A percentile compares a stretch with the other conserved stretches of the same genome.
Evolutionary conservation across 106 monocot species (phyloP).

Genomic region (Dendrobium nobile): DNA sequence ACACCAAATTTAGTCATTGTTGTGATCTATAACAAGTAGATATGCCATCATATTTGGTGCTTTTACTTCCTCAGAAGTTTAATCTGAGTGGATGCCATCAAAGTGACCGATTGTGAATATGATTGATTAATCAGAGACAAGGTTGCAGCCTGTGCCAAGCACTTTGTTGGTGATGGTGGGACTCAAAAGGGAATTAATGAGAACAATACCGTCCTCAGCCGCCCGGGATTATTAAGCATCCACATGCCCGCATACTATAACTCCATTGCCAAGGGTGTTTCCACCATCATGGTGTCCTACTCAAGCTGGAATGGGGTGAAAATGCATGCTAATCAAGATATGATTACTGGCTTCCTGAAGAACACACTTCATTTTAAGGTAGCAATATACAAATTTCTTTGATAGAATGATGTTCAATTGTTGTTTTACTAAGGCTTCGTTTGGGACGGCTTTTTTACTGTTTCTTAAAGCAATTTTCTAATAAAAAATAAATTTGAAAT

Average conservation of each 20-base stretch:
- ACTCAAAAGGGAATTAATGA: constrained; percentile 37
- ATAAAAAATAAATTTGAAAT: no score
- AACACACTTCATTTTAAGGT: constrained; percentile 39
- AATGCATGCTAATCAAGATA: constrained; percentile 28
- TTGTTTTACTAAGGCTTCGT: background rate
- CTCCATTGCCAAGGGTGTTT: constrained; percentile 31
- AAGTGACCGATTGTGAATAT: background rate
- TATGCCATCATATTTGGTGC: no score
- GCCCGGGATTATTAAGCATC: constrained; percentile 25
- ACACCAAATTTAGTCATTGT: no score
- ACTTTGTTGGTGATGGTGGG: constrained; percentile 45
- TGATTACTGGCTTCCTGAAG: constrained; percentile 41
- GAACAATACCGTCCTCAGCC: constrained; percentile 30
- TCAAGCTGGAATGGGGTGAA: constrained; percentile 41
- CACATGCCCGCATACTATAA: constrained; percentile 46
- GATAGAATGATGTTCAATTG: background rate
- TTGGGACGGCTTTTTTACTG: no score
- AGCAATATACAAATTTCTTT: background rate
- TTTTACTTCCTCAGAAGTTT: no score
- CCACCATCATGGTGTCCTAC: constrained; percentile 43
- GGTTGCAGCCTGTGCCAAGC: constrained; percentile 37
- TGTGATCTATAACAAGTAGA: no score
- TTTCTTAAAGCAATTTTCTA: no score
- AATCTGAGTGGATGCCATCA: background rate
- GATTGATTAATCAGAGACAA: constrained; percentile 12